Evolutionary conservation across 371 early-diverging fungal species (phyloP), one percentile per base, ranked within the genome.

Genomic region (Rhizomucor miehei): DNA sequence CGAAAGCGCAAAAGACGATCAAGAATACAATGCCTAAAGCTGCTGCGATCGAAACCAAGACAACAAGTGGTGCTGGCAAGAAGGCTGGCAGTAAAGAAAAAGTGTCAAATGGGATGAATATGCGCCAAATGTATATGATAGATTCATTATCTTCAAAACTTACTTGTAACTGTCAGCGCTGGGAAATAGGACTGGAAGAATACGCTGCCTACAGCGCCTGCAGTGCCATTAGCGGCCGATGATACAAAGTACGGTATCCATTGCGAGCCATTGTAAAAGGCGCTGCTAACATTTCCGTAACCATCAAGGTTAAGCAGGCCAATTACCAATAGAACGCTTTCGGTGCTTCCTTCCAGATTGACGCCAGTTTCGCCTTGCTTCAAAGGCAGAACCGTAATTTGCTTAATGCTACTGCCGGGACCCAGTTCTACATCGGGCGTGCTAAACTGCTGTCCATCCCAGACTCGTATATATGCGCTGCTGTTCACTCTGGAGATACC

Each of bases 241-340:
- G 88, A 73, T 8, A 79, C 77, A 40, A 91, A 44, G 58, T 79
- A 89, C 0, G 89, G 89, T 40, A 71, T 79, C 83, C 87, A 89
- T 0, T 54, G 50, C 8, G 77, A 56, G 1, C 87, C 80, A 57
- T 86, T 78, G 65, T 76, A 89, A 50, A 89, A 78, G 2, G 87
- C 89, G 2, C 80, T 74, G 25, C 82, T 80, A 0, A 82, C 74
- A 46, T 82, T 79, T 35, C 71, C 77, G 14, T 66, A 65, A 4
- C 44, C 44, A 8, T 72, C 68, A 12, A 86, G 48, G 21, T 71
- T 66, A 19, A 87, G 52, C 5, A 69, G 64, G 0, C 88, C 88
- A 20, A 79, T 71, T 2, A 81, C 76, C n/a, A 77, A 56, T 10
- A 78, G 49, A 6, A 67, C 60, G 14, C 44, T 44, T 24, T 63